These are phyloP conservation scores for Mimosa bimucronata DNA, from an alignment of 306 rosid genomes.

Conservation along the genomic window DNA sequence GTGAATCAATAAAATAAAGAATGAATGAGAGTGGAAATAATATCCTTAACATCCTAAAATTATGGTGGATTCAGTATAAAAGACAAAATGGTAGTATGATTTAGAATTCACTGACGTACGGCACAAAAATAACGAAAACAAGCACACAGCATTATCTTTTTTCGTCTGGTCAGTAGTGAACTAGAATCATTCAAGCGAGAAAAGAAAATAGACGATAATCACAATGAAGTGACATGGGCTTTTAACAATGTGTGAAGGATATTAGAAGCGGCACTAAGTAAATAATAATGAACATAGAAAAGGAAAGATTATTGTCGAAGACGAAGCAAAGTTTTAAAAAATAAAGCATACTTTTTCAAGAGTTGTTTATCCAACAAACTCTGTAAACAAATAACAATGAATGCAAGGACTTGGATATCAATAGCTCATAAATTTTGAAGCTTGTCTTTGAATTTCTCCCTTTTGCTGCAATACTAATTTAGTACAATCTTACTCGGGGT, in stretches of 20 bases:
- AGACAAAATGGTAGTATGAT: not conserved
- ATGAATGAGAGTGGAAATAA: not conserved
- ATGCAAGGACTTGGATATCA: not conserved
- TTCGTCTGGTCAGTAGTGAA: not conserved
- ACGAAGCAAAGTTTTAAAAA: not conserved
- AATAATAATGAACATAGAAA: not conserved
- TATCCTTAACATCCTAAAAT: not conserved
- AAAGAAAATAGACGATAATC: constrained; percentile 10
- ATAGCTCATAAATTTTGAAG: not conserved
- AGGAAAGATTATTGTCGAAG: not conserved
- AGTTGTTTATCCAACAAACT: not conserved
- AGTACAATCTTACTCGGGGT: no score
- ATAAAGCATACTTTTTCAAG: no score
- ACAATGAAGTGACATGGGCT: constrained; percentile 12
- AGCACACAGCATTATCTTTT: not conserved
- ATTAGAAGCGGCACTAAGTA: not conserved
- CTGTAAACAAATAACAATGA: not conserved
- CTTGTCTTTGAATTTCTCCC: not conserved
- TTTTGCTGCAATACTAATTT: not conserved
- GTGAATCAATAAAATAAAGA: not conserved
- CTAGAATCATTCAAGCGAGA: not conserved
- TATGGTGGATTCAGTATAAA: not conserved
- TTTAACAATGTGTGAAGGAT: not conserved
- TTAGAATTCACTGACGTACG: not conserved
- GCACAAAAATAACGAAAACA: not conserved